Base-by-base conservation (phyloP, 164 flowering plant species). In the Umbilicus rupestris region DNA sequence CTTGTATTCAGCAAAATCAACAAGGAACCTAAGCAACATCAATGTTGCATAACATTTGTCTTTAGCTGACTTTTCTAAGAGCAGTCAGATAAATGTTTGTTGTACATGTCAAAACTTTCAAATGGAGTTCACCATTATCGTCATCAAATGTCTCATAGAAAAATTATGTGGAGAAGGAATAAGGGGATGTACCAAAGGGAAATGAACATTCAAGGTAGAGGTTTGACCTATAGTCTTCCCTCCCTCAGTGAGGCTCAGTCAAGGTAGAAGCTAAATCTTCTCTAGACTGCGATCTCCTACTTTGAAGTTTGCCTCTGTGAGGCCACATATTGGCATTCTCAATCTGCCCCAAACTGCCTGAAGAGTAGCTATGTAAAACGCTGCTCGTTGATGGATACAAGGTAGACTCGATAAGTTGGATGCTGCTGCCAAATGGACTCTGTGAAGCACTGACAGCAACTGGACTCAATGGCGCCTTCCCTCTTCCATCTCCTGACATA, bases 211-310 rank as follows among this genome's bases (percentile, higher is more conserved):
- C 19, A 55, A 55, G 33, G 33, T 19, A 26, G 60, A 28, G 33
- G 60, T 26, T 28, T 46, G 44, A 47, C 55, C 78, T 84, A 87
- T 58, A 82, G 80, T n/a, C n/a, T n/a, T n/a, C n/a, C 74, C 87
- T 87, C 68, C 72, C 80, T 72, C 78, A 59, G 78, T 90, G 96
- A 39, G 85, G 71, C 68, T 91, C 98, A 42, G 90, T 80, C 26
- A 88, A 22, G 7, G 97, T 86, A 49, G 94, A 85, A 70, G 57
- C 81, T 29, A 95, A 96, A 74, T 95, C 99, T 78, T 95, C 99
- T 67, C 97, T 83, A 29, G 99, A 95, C 67, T 92, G 97, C 68
- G 99, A 95, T 76, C 99, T 81, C 76, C 99, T 74, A 78, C 99
- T 95, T 70, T 92, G 97, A 44, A 95, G 96, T 68, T 91, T 92